A percentile compares a stretch with the other conserved stretches of the same genome.
Conservation (phyloP, 2,329 filamentous ascomycete species). For the Fusarium longipes region DNA sequence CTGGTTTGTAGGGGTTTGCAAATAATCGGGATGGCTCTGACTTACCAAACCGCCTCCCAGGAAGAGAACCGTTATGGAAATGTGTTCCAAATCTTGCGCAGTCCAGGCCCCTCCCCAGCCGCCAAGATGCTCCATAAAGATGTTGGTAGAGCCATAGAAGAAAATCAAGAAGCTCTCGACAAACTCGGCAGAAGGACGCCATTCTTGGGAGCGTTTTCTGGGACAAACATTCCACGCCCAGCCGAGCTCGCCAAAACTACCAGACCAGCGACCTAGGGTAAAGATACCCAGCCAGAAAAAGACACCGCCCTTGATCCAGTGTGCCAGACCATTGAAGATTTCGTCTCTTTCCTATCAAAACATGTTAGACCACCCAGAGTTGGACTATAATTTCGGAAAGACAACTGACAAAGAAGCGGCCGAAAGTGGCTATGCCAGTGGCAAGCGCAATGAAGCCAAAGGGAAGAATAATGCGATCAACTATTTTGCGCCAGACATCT, state of each 20-base stretch:
- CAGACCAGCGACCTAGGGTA: slow-evolving; percentile 89
- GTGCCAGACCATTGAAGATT: slow-evolving; percentile 87
- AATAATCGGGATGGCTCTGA: slow-evolving; percentile 24
- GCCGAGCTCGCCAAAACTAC: slow-evolving; percentile 88
- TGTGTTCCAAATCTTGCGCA: slow-evolving; percentile 85
- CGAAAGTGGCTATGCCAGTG: slow-evolving; percentile 80
- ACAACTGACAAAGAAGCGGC: slow-evolving; percentile 81
- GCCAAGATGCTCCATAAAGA: slow-evolving; percentile 90
- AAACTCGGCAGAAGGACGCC: slow-evolving; percentile 86
- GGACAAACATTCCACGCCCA: slow-evolving; percentile 96
- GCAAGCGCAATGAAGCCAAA: slow-evolving; percentile 79
- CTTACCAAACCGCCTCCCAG: slow-evolving; percentile 88
- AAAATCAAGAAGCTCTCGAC: slow-evolving; percentile 91
- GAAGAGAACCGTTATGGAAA: slow-evolving; percentile 93
- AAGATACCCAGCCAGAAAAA: slow-evolving; percentile 94
- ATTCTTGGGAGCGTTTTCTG: slow-evolving; percentile 63
- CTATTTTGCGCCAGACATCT: slow-evolving; percentile 69
- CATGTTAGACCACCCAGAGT: slow-evolving; percentile 4
- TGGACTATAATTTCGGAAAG: neutral
- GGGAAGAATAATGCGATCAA: slow-evolving; percentile 82
- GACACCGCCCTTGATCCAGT: slow-evolving; percentile 93
- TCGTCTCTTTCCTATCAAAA: slow-evolving; percentile 67
- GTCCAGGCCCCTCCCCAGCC: slow-evolving; percentile 78
- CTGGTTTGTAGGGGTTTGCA: neutral
- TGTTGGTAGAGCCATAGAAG: slow-evolving; percentile 87